These are phyloP conservation scores for Entamoeba histolytica DNA, from an alignment of 208 protist genomes.

Conservation along the genomic window DNA sequence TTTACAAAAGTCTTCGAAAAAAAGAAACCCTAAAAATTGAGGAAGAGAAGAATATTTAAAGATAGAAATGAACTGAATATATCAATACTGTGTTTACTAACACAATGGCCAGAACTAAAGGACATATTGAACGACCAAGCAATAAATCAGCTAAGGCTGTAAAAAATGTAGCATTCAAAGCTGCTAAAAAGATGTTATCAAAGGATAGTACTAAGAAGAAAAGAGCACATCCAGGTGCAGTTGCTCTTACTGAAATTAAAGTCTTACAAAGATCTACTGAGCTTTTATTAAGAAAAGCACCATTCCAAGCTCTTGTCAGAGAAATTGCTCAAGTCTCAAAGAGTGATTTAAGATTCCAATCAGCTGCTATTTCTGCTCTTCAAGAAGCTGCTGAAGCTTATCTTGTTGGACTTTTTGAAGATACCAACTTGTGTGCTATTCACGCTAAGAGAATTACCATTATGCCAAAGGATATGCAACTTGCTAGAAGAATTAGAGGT, in stretches of 20 bases:
- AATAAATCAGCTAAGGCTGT: neutral
- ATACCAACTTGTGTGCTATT: constrained; percentile 59
- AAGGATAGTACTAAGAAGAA: neutral
- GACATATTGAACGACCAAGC: neutral
- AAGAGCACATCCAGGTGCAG: neutral
- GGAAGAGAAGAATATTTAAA: no score
- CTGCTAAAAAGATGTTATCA: neutral
- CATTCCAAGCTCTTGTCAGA: neutral
- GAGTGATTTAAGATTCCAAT: neutral
- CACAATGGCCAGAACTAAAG: neutral
- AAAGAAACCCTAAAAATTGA: no score
- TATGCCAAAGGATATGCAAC: constrained; percentile 47
- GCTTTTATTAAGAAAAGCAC: neutral
- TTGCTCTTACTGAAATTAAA: neutral
- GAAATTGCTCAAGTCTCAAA: neutral
- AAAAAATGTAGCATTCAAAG: neutral
- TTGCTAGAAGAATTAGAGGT: constrained; percentile 25
- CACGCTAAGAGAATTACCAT: constrained; percentile 57
- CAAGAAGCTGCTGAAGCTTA: constrained; percentile 65
- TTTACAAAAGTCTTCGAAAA: no score
- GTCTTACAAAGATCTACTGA: neutral
- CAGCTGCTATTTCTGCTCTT: constrained; percentile 20
- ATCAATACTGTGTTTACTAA: no score
- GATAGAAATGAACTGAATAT: no score
- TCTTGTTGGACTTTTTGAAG: constrained; percentile 60